These are phyloP conservation scores for Acacia acuminata DNA, from an alignment of 306 rosid genomes.

Conservation along the genomic window DNA sequence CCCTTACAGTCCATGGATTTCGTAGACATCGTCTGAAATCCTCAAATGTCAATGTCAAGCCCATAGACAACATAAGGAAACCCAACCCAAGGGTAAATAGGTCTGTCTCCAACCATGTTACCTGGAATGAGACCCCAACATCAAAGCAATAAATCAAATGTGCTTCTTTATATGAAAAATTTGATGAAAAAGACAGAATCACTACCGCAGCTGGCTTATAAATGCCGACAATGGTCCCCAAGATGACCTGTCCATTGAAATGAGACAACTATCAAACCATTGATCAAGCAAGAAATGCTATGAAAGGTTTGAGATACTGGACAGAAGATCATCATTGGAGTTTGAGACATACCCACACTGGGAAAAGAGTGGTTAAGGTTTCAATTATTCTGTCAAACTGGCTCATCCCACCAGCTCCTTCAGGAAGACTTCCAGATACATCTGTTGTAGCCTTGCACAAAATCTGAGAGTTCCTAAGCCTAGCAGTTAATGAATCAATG, in stretches of 20 bases:
- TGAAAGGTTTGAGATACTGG: conserved; percentile 19
- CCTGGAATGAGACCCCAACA: conserved; percentile 53
- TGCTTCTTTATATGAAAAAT: conserved; percentile 33
- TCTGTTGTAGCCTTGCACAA: conserved; percentile 61
- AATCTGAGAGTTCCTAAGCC: conserved; percentile 53
- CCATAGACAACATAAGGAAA: conserved; percentile 98
- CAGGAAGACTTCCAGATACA: conserved; percentile 66
- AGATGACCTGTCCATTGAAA: conserved; percentile 41
- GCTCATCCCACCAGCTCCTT: conserved; percentile 47
- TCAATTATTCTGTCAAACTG: conserved; percentile 72
- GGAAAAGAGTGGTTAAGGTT: conserved; percentile 88
- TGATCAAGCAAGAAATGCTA: conserved; percentile 22
- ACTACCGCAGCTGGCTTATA: conserved; percentile 16
- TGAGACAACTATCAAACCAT: conserved; percentile 29
- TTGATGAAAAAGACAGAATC: conserved; percentile 28
- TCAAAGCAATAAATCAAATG: conserved; percentile 31
- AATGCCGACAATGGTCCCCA: conserved; percentile 6
- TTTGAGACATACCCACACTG: conserved; percentile 73
- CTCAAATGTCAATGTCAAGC: conserved; percentile 88
- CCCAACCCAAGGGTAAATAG: conserved; percentile 87
- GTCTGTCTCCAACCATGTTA: conserved; percentile 91
- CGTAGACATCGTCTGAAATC: conserved; percentile 89
- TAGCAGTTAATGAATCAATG: conserved; percentile 26
- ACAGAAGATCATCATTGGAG: conserved; percentile 1
- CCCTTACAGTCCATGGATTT: conserved; percentile 82